phyloP scores from a whole-genome alignment of 2,329 filamentous ascomycete species.

The Apiospora kogelbergensis region DNA sequence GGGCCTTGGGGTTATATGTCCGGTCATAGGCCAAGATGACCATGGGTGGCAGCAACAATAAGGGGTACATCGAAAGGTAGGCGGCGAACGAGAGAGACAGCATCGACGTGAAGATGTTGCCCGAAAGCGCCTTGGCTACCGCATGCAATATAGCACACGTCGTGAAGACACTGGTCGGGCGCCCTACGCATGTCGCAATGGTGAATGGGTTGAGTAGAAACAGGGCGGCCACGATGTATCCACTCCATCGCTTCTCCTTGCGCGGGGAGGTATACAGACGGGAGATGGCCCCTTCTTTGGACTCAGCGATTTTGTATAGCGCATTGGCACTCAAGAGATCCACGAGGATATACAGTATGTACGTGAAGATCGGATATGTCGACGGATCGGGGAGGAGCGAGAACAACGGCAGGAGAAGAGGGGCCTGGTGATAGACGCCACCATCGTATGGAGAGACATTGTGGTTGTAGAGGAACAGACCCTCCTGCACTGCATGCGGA shows the following conservation, averaged over 20 bases:
- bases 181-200: conserved; percentile 84
- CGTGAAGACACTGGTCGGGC: conserved; percentile 85
- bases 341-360: conserved; percentile 76
- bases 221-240: conserved; percentile 75
- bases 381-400: conserved; percentile 75
- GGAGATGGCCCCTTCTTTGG: conserved; percentile 74
- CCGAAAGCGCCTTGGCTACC: conserved; percentile 75
- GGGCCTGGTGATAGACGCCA: conserved; percentile 79
- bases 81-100: conserved; percentile 83
- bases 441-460: conserved; percentile 98
- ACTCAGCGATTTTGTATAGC: conserved; percentile 76
- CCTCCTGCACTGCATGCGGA: conserved; percentile 73
- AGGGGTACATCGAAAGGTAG: conserved; percentile 89
- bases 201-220: conserved; percentile 96
- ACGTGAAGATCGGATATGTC: conserved; percentile 69
- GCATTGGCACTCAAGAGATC: conserved; percentile 83
- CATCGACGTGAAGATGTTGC: conserved; percentile 73
- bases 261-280: conserved; percentile 77
- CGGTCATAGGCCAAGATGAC: conserved; percentile 78
- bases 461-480: conserved; percentile 91
- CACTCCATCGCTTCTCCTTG: conserved; percentile 71
- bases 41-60: conserved; percentile 81
- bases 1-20: conserved; percentile 37
- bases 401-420: conserved; percentile 87
- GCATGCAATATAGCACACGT: conserved; percentile 85